phyloP scores from a whole-genome alignment of 2,329 filamentous ascomycete species.

The Colletotrichum sp. region DNA sequence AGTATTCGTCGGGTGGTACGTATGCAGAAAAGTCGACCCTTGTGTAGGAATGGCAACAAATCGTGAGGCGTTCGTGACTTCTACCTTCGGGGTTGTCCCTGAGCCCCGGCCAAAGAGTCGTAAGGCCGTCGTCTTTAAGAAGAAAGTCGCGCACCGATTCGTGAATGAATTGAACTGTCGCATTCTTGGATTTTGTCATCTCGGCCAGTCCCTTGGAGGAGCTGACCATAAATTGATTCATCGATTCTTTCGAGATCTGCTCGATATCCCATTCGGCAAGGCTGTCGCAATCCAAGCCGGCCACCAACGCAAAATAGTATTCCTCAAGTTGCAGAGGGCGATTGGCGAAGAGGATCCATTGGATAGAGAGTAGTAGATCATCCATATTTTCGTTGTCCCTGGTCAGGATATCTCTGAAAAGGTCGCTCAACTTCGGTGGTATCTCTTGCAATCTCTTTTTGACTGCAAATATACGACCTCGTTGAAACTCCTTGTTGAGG shows the following conservation, averaged over 20 bases:
- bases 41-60: background rate
- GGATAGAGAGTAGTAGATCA: constrained; percentile 46
- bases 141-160: constrained; percentile 50
- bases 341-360: constrained; percentile 54
- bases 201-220: constrained; percentile 54
- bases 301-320: constrained; percentile 37
- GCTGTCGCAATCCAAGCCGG: constrained; percentile 19
- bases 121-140: constrained; percentile 13
- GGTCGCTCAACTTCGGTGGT: constrained; percentile 38
- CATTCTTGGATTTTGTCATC: constrained; percentile 29
- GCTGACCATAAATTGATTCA: constrained; percentile 33
- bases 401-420: constrained; percentile 54
- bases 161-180: constrained; percentile 52
- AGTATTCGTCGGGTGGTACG: background rate
- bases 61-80: background rate
- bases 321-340: constrained; percentile 44
- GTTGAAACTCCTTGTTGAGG: constrained; percentile 36
- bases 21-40: background rate
- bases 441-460: constrained; percentile 30
- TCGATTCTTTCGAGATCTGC: constrained; percentile 23
- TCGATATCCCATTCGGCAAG: constrained; percentile 25
- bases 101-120: background rate
- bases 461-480: constrained; percentile 21
- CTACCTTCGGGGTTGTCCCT: background rate
- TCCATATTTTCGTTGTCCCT: constrained; percentile 46